Evolutionary conservation across 1,284 basidiomycete genomes (phyloP).

Genomic region (Cutaneotrichosporon sp.): DNA sequence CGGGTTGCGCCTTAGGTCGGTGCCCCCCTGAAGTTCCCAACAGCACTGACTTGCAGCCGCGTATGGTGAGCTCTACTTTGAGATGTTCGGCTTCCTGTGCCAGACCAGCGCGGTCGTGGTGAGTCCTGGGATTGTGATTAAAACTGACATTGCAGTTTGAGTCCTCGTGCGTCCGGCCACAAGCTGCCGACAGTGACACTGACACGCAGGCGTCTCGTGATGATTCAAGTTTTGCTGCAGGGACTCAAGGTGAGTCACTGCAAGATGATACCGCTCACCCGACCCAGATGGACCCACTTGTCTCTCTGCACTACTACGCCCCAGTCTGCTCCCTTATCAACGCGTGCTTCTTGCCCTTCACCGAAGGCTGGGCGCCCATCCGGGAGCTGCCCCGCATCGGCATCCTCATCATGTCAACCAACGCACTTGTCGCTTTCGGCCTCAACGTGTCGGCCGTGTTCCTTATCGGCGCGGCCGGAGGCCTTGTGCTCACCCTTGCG

Average conservation of each 20-base stretch:
- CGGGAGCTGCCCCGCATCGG: constrained; percentile 65
- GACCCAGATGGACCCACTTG: constrained; percentile 83
- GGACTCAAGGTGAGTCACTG: constrained; percentile 37
- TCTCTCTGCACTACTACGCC: constrained; percentile 92
- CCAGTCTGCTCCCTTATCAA: constrained; percentile 85
- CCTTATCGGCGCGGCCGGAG: constrained; percentile 80
- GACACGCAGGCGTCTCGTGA: constrained; percentile 65
- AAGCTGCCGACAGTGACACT: not conserved
- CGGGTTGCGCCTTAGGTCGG: constrained; percentile 79
- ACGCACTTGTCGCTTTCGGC: constrained; percentile 82
- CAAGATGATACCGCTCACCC: not conserved
- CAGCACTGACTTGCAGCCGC: constrained; percentile 25
- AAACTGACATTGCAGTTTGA: constrained; percentile 33
- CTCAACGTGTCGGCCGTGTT: constrained; percentile 90
- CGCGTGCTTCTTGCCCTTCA: constrained; percentile 75
- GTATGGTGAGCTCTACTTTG: constrained; percentile 80
- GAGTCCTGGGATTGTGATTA: constrained; percentile 14
- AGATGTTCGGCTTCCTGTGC: constrained; percentile 76
- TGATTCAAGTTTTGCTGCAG: constrained; percentile 65
- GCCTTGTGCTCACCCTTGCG: constrained; percentile 84
- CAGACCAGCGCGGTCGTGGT: constrained; percentile 68
- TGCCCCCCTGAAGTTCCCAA: constrained; percentile 24
- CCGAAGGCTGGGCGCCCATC: constrained; percentile 86
- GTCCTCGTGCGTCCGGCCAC: constrained; percentile 25
- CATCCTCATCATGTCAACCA: constrained; percentile 69